Evolutionary conservation across 2,329 filamentous ascomycete genomes (phyloP), one percentile per base, ranked within the genome.

Genomic region (Erysiphe pulchra): DNA sequence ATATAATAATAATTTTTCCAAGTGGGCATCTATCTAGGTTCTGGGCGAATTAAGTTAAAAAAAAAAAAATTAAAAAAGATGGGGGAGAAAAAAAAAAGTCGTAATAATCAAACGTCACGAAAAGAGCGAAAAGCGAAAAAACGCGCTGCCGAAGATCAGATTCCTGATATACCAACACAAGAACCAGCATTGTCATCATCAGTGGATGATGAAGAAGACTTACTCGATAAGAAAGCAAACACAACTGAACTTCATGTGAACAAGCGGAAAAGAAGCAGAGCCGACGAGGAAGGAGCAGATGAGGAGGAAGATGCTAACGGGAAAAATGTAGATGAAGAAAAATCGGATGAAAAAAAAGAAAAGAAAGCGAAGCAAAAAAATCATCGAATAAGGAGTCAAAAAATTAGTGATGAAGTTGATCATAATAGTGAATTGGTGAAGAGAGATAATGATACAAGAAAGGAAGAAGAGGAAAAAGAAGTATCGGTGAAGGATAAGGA

Each of bases 71-170:
- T 24, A 24, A 24, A 24, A 24, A 24, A 24, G 6, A 57, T 57
- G 56, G 52, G 50, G 4, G 54, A 53, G 47, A 42, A 47, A n/a
- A 47, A 47, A n/a, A 52, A 3, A 24, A 24, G 20, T 24, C 20
- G 20, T n/a, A n/a, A n/a, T 6, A 24, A 24, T 24, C 20, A 24
- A 24, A 24, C 20, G 13, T 55, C 57, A 7, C 53, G 56, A 36
- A 53, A 56, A 1, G 56, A 59, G 50, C 52, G 57, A 28, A 60
- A 60, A 50, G 55, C 55, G 7, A 59, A 56, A 42, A 59, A 57
- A 46, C 55, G 57, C 33, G 56, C 57, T 45, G 48, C 53, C 16
- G 56, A 59, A 49, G 53, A 57, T 43, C 52, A 55, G n/a, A 55
- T 59, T 45, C 57, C 55, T 2, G 57, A 57, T 48, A 41, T 60